phyloP scores from a whole-genome alignment of 768 basidiomycete genomes.

The Termitomyces sp. region DNA sequence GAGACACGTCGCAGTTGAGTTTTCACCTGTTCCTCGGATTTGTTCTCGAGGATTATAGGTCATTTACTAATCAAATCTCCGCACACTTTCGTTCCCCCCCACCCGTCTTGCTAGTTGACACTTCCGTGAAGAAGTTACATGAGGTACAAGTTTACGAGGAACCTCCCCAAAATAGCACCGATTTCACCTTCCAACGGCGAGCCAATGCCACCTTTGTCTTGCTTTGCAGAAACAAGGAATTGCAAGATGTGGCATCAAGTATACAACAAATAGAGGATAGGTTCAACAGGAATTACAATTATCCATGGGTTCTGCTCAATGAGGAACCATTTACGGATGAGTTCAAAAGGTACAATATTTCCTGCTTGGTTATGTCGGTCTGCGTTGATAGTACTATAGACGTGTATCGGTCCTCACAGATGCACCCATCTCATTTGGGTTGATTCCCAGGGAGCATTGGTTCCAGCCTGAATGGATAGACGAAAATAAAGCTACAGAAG shows the following conservation, averaged over 20 bases:
- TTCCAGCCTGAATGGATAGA: slow-evolving; percentile 79
- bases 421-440: slow-evolving; percentile 60
- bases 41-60: slow-evolving; percentile 45
- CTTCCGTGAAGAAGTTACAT: slow-evolving; percentile 3
- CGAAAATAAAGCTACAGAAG: slow-evolving; percentile 57
- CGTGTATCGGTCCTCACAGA: slow-evolving; percentile 49
- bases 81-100: slow-evolving; percentile 16
- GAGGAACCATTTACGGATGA: slow-evolving; percentile 73
- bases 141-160: neutral
- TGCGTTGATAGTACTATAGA: neutral
- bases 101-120: slow-evolving; percentile 1
- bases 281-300: slow-evolving; percentile 74
- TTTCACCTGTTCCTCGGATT: slow-evolving; percentile 55
- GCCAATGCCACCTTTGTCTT: slow-evolving; percentile 84
- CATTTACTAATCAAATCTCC: slow-evolving; percentile 36
- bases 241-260: slow-evolving; percentile 49
- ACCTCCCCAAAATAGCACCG: slow-evolving; percentile 1
- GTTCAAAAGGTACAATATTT: slow-evolving; percentile 53
- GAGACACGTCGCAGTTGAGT: slow-evolving; percentile 37
- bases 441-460: slow-evolving; percentile 79
- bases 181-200: slow-evolving; percentile 20
- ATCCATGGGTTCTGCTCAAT: slow-evolving; percentile 86
- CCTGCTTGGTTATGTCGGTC: neutral
- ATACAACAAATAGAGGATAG: slow-evolving; percentile 75
- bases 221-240: slow-evolving; percentile 55